Evolutionary conservation across 306 rosid species (phyloP), one percentile per base, ranked within the genome.

Genomic region (Abrus precatorius): DNA sequence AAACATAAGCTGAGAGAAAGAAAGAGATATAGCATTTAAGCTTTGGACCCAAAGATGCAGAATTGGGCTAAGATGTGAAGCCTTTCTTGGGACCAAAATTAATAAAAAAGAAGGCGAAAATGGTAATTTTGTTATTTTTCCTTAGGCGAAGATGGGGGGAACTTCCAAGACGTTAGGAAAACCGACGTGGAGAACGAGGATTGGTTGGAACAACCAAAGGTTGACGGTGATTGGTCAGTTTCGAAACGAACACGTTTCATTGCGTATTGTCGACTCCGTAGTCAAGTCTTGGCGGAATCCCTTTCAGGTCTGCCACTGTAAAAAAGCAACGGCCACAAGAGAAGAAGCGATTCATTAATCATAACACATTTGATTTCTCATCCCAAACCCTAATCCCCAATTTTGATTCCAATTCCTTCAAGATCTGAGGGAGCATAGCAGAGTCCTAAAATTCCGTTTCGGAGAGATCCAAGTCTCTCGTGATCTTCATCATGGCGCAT

Each of bases 401-500:
- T 67, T 44, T 55, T 3, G 10, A 27, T 43, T 54, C 0, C 61
- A 63, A 3, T n/a, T 30, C 28, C 64, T 55, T 8, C 71, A 64
- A 75, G 77, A 82, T 82, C 81, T 50, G 7, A 65, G 59, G 44
- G 53, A 65, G 45, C 32, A 72, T 32, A 52, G 6, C 64, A 43
- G 63, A 50, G 67, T 75, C 67, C 76, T 81, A 59, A 75, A 70
- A 74, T 60, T 28, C 14, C 36, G 6, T 62, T 70, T 30, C 65
- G 32, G 75, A 75, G 87, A 78, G 90, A 84, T 87, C 88, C 82
- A 78, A 57, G 40, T 60, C 76, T 78, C 62, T 69, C 45, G 41
- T 56, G 45, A 74, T 85, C 84, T 74, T 52, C 80, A 94, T 94
- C 82, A 94, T 94, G 98, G 95, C 99, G 89, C 88, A 83, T 80